Percentiles rank a stretch among this genome's conserved stretches.
These are phyloP conservation scores for Trichophyton schoenleinii DNA, from an alignment of 2,329 filamentous ascomycete genomes.

Conservation along the genomic window DNA sequence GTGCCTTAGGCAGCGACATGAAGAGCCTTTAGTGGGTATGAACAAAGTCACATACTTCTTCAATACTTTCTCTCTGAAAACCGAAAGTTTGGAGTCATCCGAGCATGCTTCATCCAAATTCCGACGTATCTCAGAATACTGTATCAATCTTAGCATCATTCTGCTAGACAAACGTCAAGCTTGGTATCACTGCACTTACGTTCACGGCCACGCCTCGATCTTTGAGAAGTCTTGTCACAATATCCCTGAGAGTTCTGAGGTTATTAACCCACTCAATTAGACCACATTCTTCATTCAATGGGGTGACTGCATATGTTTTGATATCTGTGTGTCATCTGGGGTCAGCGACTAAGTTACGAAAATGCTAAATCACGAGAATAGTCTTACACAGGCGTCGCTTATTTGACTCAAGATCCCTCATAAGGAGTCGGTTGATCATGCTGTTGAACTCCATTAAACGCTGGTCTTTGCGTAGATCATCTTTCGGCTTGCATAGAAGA, in stretches of 20 bases:
- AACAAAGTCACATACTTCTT: constrained; percentile 24
- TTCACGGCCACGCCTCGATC: constrained; percentile 53
- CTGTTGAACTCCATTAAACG: constrained; percentile 98
- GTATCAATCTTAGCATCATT: constrained; percentile 19
- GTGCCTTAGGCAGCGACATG: not conserved
- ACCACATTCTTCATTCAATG: constrained; percentile 92
- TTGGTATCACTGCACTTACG: constrained; percentile 19
- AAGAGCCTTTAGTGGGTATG: not conserved
- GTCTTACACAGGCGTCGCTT: constrained; percentile 61
- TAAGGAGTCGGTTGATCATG: constrained; percentile 91
- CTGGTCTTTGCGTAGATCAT: constrained; percentile 93
- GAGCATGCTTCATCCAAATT: constrained; percentile 54
- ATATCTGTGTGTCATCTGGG: constrained; percentile 44
- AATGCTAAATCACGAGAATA: not conserved
- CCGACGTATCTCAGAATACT: constrained; percentile 55
- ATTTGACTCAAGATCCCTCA: constrained; percentile 80
- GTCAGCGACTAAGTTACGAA: constrained; percentile 3
- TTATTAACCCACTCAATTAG: constrained; percentile 98
- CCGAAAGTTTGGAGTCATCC: constrained; percentile 47
- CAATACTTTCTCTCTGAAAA: constrained; percentile 58
- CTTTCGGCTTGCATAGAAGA: constrained; percentile 92
- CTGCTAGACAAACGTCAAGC: not conserved
- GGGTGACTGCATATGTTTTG: constrained; percentile 92
- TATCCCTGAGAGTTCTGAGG: constrained; percentile 84
- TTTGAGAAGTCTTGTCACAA: constrained; percentile 66